Conservation (phyloP, 257 asterid species). For the Fraxinus pennsylvanica region DNA sequence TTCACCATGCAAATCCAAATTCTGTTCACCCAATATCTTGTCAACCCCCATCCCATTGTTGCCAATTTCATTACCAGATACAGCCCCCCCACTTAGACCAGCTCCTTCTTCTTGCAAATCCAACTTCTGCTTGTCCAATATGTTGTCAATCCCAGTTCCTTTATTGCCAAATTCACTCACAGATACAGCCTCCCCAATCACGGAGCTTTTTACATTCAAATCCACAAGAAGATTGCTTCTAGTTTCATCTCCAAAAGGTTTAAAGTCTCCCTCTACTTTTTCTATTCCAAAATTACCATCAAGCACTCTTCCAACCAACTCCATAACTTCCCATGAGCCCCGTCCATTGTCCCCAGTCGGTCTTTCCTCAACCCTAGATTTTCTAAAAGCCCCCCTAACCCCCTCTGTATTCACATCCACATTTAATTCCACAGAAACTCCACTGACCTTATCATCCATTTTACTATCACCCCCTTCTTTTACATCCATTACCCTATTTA, state of each 20-base stretch:
- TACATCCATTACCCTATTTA: conserved; percentile 16
- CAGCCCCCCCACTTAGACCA: neutral
- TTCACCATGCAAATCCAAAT: conserved; percentile 12
- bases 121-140: neutral
- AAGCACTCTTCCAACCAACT: conserved; percentile 49
- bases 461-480: conserved; percentile 1
- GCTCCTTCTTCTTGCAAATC: neutral
- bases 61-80: neutral
- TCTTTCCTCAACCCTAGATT: conserved; percentile 24
- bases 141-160: conserved; percentile 8
- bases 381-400: conserved; percentile 8
- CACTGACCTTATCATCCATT: neutral
- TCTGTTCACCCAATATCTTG: conserved; percentile 16
- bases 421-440: conserved; percentile 18
- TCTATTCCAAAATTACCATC: conserved; percentile 39
- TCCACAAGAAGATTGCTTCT: conserved; percentile 18
- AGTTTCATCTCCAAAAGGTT: neutral
- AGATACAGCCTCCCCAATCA: conserved; percentile 20
- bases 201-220: conserved; percentile 18
- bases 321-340: conserved; percentile 44
- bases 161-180: conserved; percentile 19
- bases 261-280: conserved; percentile 15
- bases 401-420: conserved; percentile 22
- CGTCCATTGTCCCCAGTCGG: conserved; percentile 24
- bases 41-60: neutral